Conservation (phyloP, 805 yeast species). For the Candida maltosa region DNA sequence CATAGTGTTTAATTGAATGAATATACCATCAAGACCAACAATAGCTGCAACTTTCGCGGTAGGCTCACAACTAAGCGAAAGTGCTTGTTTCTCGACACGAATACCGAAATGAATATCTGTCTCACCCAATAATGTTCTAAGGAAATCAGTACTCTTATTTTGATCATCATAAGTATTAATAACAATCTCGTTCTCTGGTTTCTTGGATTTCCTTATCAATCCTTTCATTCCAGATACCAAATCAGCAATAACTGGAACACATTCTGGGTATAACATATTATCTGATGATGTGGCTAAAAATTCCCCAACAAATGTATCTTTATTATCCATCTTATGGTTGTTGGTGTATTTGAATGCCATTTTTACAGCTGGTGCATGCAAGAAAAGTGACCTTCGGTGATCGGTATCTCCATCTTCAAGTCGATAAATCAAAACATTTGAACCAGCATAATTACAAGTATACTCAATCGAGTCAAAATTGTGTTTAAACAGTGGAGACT, state of each 20-base stretch:
- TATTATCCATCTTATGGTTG: conserved; percentile 29
- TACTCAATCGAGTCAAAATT: conserved; percentile 44
- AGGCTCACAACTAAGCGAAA: conserved; percentile 88
- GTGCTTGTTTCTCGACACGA: conserved; percentile 65
- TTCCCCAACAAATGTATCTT: conserved; percentile 49
- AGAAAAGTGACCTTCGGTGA: conserved; percentile 48
- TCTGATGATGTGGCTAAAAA: conserved; percentile 65
- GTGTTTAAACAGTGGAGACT: conserved; percentile 1
- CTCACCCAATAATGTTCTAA: conserved; percentile 39
- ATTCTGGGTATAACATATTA: conserved; percentile 65
- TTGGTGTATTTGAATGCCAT: conserved; percentile 50
- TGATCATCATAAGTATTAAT: conserved; percentile 25
- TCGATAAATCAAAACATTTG: conserved; percentile 50
- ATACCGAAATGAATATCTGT: conserved; percentile 63
- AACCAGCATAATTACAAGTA: conserved; percentile 64
- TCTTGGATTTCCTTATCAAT: conserved; percentile 36
- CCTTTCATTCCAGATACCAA: conserved; percentile 48
- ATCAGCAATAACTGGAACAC: conserved; percentile 75
- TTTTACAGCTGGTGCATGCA: conserved; percentile 75
- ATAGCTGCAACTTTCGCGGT: conserved; percentile 89
- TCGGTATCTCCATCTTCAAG: conserved; percentile 34
- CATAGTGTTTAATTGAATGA: conserved; percentile 53
- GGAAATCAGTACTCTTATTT: conserved; percentile 21
- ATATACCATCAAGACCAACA: conserved; percentile 69
- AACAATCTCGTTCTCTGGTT: conserved; percentile 2